Evolutionary conservation across 2,329 filamentous ascomycete species (phyloP), one percentile per base, ranked within the genome.

Genomic region (Monosporascus sp.): DNA sequence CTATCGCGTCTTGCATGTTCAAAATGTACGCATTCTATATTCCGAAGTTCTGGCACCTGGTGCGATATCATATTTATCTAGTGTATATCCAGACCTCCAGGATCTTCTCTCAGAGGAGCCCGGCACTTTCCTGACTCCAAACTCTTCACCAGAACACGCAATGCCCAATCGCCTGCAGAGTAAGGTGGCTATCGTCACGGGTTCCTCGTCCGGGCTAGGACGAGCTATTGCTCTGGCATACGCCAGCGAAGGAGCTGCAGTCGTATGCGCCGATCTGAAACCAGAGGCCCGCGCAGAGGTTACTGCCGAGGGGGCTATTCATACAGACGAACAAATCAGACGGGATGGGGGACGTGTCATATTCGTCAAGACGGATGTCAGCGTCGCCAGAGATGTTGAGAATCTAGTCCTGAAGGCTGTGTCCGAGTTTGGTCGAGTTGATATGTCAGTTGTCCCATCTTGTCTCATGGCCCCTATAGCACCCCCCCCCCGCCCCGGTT

Each of bases 281-380:
- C 66, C 62, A 1, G 48, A 57, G 19, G 66, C 36, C 26, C 66
- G 62, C 17, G 51, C 54, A 1, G 56, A 61, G n/a, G 55, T 68
- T 16, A 54, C 43, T 60, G 63, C 55, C 1, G 64, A 75, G 60
- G 48, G 54, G 1, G 49, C 50, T 0, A 60, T 62, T 5, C 57
- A 62, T 1, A 77, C 74, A 0, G 69, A 75, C 49, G 71, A 75
- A 4, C 34, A 72, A 3, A 74, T 79, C 27, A 55, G 48, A 1
- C 51, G 62, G 5, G 56, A 62, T 0, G 70, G 71, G 0, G 72
- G 71, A 0, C 56, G 62, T 2, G 69, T 71, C 1, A 69, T 76
- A 0, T 80, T 78, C 51, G 64, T 78, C 0, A 65, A 71, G 51
- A 69, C 71, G 0, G 74, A 80, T 53, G 76, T 79, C 3, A 72